Base-by-base conservation (phyloP, 306 rosid genomes). In the Inga laurina region DNA sequence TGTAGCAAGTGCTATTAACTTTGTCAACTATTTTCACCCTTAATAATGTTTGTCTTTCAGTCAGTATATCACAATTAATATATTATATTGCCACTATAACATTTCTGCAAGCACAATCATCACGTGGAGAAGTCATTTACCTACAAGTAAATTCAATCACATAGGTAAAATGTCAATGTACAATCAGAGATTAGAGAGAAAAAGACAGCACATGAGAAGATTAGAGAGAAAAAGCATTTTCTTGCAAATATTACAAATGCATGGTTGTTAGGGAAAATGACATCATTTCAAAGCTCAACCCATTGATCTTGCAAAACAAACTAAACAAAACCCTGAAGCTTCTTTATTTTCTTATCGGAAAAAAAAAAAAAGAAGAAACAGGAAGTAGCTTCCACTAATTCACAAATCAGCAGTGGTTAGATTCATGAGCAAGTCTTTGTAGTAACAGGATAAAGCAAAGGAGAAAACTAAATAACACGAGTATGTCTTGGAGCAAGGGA, bases 401-500 rank as follows among this genome's bases (percentile, higher is more conserved):
- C 30, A 69, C 32, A 46, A 49, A 70, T 5, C 30, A 65, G 22
- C 52, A 46, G 81, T 11, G 32, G 21, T 85, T 52, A 73, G 34
- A 71, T 67, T 77, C 66, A 73, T 64, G 8, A 65, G 27, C 3
- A 48, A 75, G 32, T 64, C 2, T 30, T 21, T 15, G 68, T 12
- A 22, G 41, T 15, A 46, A 72, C 32, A 13, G 8, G 59, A 54
- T 10, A 75, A 79, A 82, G 74, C 7, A 21, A 75, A 69, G 22
- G 10, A 82, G 81, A 41, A 75, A 56, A 54, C 52, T 41, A 80
- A 74, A 57, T 54, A 80, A 70, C 78, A 78, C 64, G 54, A 72
- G 68, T 41, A 80, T 49, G 72, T 59, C 80, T 10, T 4, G 30
- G 84, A 84, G 85, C 67, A 79, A 44, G 57, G 87, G 82, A 87